Percentiles rank a stretch among this genome's conserved stretches.
phyloP scores from a whole-genome alignment of 1,284 basidiomycete species.

The Xerocomus amazonicus region DNA sequence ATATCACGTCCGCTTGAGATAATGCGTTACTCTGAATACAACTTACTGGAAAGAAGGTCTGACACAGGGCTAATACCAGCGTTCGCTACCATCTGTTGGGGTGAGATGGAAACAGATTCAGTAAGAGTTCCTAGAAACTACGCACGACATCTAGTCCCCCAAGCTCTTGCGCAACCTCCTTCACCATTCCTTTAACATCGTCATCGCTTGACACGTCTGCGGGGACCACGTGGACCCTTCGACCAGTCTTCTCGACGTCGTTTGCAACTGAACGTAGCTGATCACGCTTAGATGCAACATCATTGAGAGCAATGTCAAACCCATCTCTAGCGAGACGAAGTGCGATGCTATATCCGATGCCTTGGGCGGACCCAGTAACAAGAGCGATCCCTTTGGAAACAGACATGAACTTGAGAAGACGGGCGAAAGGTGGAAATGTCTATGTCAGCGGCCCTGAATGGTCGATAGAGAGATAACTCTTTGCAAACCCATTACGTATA shows the following conservation, averaged over 20 bases:
- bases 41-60: conserved; percentile 7
- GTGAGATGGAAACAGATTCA: background rate
- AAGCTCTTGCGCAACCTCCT: background rate
- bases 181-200: conserved; percentile 13
- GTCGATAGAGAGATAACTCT: too few species aligned
- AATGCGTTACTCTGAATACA: background rate
- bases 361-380: conserved; percentile 20
- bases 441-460: too few species aligned
- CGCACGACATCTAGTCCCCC: conserved; percentile 18
- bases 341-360: conserved; percentile 15
- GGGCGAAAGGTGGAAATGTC: background rate
- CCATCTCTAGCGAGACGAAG: conserved; percentile 19
- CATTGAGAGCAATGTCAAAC: conserved; percentile 17
- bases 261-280: conserved; percentile 5
- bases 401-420: conserved; percentile 8
- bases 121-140: background rate
- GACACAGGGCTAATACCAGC: conserved; percentile 2
- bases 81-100: conserved; percentile 16
- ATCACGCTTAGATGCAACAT: conserved; percentile 14
- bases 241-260: conserved; percentile 17
- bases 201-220: conserved; percentile 12
- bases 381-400: conserved; percentile 15
- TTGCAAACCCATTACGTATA: too few species aligned
- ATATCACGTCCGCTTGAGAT: background rate
- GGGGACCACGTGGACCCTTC: conserved; percentile 12